Percentiles rank a stretch among this genome's conserved stretches.
Evolutionary conservation across 2,329 filamentous ascomycete genomes (phyloP).

Genomic region (Monilinia fructigena): DNA sequence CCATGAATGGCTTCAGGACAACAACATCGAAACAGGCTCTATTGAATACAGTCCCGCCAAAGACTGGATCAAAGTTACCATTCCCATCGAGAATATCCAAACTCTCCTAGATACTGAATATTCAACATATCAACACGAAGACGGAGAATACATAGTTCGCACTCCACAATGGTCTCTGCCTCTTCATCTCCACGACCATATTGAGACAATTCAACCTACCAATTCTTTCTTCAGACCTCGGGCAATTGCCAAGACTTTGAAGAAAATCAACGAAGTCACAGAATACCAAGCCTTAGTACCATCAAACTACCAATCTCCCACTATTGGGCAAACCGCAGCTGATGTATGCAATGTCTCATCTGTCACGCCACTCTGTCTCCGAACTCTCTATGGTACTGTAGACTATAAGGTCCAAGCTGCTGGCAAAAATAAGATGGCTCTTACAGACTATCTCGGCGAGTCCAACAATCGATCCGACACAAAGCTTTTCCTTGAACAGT

Average conservation of each 20-base stretch:
- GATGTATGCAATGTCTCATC: slow-evolving; percentile 63
- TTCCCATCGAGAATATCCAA: slow-evolving; percentile 50
- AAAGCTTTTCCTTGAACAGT: slow-evolving; percentile 30
- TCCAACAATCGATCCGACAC: slow-evolving; percentile 33
- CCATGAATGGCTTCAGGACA: slow-evolving; percentile 55
- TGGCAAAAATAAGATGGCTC: slow-evolving; percentile 30
- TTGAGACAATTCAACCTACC: slow-evolving; percentile 55
- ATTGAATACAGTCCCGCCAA: slow-evolving; percentile 50
- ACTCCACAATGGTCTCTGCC: slow-evolving; percentile 43
- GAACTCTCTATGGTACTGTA: slow-evolving; percentile 33
- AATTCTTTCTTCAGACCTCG: slow-evolving; percentile 53
- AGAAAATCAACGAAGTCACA: slow-evolving; percentile 15
- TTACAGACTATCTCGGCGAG: slow-evolving; percentile 34
- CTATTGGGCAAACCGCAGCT: slow-evolving; percentile 7
- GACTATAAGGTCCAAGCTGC: slow-evolving; percentile 29
- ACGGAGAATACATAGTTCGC: slow-evolving; percentile 31
- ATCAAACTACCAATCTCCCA: slow-evolving; percentile 20
- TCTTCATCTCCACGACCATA: slow-evolving; percentile 43
- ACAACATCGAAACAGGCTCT: slow-evolving; percentile 46
- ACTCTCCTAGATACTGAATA: slow-evolving; percentile 42
- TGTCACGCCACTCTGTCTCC: slow-evolving; percentile 34
- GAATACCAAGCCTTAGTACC: slow-evolving; percentile 9
- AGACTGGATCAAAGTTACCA: slow-evolving; percentile 52
- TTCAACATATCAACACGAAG: slow-evolving; percentile 41
- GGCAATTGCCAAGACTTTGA: slow-evolving; percentile 41